Evolutionary conservation across 768 basidiomycete species (phyloP).

Genomic region (Hirschioporus abietinus): DNA sequence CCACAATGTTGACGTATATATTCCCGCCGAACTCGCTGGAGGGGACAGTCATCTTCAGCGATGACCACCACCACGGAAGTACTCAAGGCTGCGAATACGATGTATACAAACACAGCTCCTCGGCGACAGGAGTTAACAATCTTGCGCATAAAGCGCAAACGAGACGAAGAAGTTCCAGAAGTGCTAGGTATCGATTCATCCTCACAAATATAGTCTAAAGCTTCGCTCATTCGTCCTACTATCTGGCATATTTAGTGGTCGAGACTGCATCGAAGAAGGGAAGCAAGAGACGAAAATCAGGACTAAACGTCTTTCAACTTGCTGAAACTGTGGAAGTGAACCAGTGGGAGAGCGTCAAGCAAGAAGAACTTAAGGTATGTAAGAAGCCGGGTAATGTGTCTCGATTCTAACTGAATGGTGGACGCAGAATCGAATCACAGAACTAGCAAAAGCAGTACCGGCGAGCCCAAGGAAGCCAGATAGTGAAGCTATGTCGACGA

Average conservation of each 20-base stretch:
- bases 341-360: conserved; percentile 58
- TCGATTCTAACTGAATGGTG: neutral
- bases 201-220: conserved; percentile 5
- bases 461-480: neutral
- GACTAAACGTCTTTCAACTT: conserved; percentile 67
- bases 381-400: neutral
- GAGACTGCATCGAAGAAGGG: neutral
- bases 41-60: neutral
- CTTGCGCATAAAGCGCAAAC: conserved; percentile 76
- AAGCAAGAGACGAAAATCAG: conserved; percentile 34
- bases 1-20: too few species aligned
- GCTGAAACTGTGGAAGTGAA: conserved; percentile 71
- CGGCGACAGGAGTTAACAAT: conserved; percentile 38
- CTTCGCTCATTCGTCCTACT: neutral
- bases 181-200: conserved; percentile 53
- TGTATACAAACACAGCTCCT: neutral
- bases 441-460: conserved; percentile 37
- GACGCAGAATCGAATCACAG: conserved; percentile 51
- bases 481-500: conserved; percentile 9
- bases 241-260: neutral
- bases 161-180: conserved; percentile 78
- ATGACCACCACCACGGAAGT: neutral
- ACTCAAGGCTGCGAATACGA: neutral
- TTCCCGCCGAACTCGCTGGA: too few species aligned
- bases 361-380: conserved; percentile 57